These are phyloP conservation scores for Lasiodiplodia sp. DNA, from an alignment of 2,329 filamentous ascomycete genomes.

Conservation along the genomic window DNA sequence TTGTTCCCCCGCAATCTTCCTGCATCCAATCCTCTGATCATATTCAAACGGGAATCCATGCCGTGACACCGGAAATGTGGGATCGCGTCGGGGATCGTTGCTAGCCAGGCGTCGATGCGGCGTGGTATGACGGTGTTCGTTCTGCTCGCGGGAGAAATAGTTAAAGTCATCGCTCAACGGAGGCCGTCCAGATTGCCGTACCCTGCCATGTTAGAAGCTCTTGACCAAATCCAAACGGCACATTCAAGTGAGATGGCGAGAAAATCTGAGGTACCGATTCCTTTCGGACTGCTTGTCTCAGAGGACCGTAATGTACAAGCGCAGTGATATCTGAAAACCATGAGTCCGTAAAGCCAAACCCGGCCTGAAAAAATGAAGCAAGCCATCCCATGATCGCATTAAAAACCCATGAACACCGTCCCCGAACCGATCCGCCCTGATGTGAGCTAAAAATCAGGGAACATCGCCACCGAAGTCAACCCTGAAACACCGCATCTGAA, in stretches of 20 bases:
- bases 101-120: not conserved
- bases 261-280: slow-evolving; percentile 34
- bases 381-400: slow-evolving; percentile 62
- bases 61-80: not conserved
- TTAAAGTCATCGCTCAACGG: not conserved
- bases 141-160: not conserved
- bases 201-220: not conserved
- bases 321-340: slow-evolving; percentile 31
- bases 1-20: not conserved
- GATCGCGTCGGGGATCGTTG: not conserved
- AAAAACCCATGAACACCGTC: slow-evolving; percentile 52
- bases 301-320: slow-evolving; percentile 52
- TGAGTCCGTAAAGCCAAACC: slow-evolving; percentile 34
- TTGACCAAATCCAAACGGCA: not conserved
- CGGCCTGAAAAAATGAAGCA: slow-evolving; percentile 44
- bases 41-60: not conserved
- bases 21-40: not conserved
- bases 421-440: slow-evolving; percentile 31
- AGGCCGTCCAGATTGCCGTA: not conserved
- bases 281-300: slow-evolving; percentile 44
- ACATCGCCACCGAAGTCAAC: slow-evolving; percentile 29
- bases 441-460: slow-evolving; percentile 30
- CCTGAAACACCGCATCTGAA: slow-evolving; percentile 29
- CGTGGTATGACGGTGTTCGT: not conserved
- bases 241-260: not conserved